phyloP scores from a whole-genome alignment of 352 stramenopile genomes.

The Phytophthora citrophthora region DNA sequence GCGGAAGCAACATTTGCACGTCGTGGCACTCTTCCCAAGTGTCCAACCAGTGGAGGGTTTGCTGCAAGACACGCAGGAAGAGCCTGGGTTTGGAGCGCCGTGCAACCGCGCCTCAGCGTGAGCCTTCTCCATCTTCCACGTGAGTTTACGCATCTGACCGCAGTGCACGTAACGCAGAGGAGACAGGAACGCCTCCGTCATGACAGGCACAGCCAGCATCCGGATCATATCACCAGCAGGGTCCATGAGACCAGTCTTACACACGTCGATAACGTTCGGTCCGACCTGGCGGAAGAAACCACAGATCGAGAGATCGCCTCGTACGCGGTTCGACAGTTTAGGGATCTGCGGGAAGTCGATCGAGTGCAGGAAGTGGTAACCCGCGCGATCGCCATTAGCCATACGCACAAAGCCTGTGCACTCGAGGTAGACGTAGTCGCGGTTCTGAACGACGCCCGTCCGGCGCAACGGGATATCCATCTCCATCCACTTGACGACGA shows the following conservation, averaged over 20 bases:
- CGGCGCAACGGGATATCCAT: slow-evolving; percentile 44
- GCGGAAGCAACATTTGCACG: slow-evolving; percentile 45
- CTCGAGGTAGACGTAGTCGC: slow-evolving; percentile 70
- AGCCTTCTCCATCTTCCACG: slow-evolving; percentile 58
- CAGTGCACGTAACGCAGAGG: slow-evolving; percentile 47
- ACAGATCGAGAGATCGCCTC: slow-evolving; percentile 57
- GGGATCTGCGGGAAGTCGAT: slow-evolving; percentile 55
- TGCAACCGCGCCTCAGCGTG: slow-evolving; percentile 35
- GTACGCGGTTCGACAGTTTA: slow-evolving; percentile 41
- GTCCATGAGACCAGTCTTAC: slow-evolving; percentile 44
- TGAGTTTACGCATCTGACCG: slow-evolving; percentile 72
- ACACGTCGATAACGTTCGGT: slow-evolving; percentile 53
- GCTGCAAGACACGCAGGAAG: slow-evolving; percentile 28
- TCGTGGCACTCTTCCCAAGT: slow-evolving; percentile 34
- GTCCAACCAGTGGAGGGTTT: slow-evolving; percentile 32
- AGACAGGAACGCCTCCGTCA: slow-evolving; percentile 48
- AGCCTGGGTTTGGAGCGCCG: slow-evolving; percentile 30
- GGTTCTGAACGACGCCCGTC: slow-evolving; percentile 53
- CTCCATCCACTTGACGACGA: slow-evolving; percentile 54
- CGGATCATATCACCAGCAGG: slow-evolving; percentile 47
- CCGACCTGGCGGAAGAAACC: slow-evolving; percentile 58
- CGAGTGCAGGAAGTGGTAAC: slow-evolving; percentile 73
- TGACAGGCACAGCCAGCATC: slow-evolving; percentile 43
- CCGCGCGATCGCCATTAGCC: slow-evolving; percentile 54
- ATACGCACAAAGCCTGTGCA: slow-evolving; percentile 49